Conservation (phyloP, 768 basidiomycete species). For the Chalciporus piperatus region DNA sequence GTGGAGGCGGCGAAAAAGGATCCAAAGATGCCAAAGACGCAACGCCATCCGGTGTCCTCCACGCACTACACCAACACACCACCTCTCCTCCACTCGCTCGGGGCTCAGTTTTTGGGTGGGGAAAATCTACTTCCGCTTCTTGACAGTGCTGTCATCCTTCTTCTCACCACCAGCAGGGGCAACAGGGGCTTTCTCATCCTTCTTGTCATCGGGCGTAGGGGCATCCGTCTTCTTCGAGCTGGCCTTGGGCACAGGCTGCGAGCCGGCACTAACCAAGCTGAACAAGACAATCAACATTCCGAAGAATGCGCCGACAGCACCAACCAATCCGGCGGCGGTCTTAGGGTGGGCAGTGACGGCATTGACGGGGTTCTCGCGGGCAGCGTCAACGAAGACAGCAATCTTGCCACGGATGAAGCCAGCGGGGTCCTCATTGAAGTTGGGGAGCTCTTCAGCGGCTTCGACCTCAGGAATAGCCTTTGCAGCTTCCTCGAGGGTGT, state of each 20-base stretch:
- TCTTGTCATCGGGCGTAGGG: slow-evolving; percentile 61
- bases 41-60: slow-evolving; percentile 10
- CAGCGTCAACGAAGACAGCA: slow-evolving; percentile 75
- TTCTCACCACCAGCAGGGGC: slow-evolving; percentile 72
- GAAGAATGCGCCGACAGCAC: slow-evolving; percentile 74
- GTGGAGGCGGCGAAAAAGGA: background rate
- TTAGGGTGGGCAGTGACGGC: slow-evolving; percentile 91
- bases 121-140: slow-evolving; percentile 66
- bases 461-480: slow-evolving; percentile 47
- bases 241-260: slow-evolving; percentile 71
- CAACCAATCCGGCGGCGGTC: slow-evolving; percentile 75
- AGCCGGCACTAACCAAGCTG: slow-evolving; percentile 70
- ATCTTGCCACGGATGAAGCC: slow-evolving; percentile 78
- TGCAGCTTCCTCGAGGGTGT: slow-evolving; percentile 65
- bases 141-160: slow-evolving; percentile 63
- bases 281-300: slow-evolving; percentile 81
- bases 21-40: background rate
- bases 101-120: slow-evolving; percentile 10
- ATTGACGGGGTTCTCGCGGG: slow-evolving; percentile 67
- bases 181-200: slow-evolving; percentile 61
- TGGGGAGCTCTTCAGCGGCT: slow-evolving; percentile 38
- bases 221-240: slow-evolving; percentile 73
- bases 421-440: slow-evolving; percentile 73
- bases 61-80: slow-evolving; percentile 6
- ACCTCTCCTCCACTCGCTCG: background rate